Evolutionary conservation across 2,329 filamentous ascomycete genomes (phyloP).

Genomic region (Pseudopyrenochaeta lycopersici): DNA sequence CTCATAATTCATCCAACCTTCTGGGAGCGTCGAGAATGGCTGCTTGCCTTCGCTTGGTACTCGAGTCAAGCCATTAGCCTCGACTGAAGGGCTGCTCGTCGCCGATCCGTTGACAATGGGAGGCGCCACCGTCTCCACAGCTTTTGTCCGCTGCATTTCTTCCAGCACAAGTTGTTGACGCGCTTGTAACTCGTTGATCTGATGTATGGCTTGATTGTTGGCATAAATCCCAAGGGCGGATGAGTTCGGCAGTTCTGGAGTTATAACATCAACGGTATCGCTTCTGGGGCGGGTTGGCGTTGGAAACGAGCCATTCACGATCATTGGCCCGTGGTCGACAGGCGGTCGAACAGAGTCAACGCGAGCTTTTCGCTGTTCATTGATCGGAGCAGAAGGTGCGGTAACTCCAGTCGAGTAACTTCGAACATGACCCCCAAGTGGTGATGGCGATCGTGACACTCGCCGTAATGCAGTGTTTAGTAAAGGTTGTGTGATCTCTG

Average conservation of each 20-base stretch:
- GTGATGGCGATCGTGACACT: conserved; percentile 57
- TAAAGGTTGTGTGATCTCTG: conserved; percentile 52
- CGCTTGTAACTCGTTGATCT: conserved; percentile 36
- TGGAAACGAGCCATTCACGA: conserved; percentile 53
- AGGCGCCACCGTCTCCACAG: conserved; percentile 27
- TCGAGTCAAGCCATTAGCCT: conserved; percentile 30
- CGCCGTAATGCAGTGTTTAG: conserved; percentile 47
- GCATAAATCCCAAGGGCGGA: conserved; percentile 34
- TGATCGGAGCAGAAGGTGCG: conserved; percentile 14
- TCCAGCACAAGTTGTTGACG: conserved; percentile 43
- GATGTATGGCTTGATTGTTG: conserved; percentile 33
- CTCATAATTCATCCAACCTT: conserved; percentile 40
- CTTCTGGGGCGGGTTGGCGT: conserved; percentile 33
- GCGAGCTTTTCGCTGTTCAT: conserved; percentile 36
- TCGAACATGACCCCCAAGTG: conserved; percentile 53
- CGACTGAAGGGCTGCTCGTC: conserved; percentile 22
- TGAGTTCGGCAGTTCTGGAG: conserved; percentile 26
- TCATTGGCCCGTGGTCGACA: conserved; percentile 45
- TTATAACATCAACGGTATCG: conserved; percentile 35
- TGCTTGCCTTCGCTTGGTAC: conserved; percentile 37
- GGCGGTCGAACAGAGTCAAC: conserved; percentile 39
- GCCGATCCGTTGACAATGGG: conserved; percentile 38
- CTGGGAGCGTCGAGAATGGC: conserved; percentile 34
- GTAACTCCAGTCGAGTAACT: conserved; percentile 48
- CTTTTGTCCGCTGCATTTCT: conserved; percentile 44